Percentiles rank a stretch among this genome's conserved stretches.
Evolutionary conservation across 192 early-diverging fungal species (phyloP).

Genomic region (Backusella luteola): DNA sequence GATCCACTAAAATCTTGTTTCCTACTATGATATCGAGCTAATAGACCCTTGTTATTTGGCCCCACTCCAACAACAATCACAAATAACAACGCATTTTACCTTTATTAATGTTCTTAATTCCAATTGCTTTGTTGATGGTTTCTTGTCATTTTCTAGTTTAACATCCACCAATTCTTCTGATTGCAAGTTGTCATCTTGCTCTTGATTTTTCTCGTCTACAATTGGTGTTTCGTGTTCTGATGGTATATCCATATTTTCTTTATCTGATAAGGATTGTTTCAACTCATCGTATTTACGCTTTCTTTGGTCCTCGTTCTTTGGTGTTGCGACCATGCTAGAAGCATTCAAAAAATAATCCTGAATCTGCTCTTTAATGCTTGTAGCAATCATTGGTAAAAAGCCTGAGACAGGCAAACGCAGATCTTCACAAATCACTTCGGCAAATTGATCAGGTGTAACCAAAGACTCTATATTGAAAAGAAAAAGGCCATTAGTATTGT

Average conservation of each 20-base stretch:
- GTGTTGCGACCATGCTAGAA: slow-evolving; percentile 18
- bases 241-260: not conserved
- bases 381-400: slow-evolving; percentile 63
- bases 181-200: not conserved
- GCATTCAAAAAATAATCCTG: slow-evolving; percentile 72
- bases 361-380: slow-evolving; percentile 83
- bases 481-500: not conserved
- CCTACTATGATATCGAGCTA: slow-evolving; percentile 88
- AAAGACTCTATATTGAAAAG: slow-evolving; percentile 49
- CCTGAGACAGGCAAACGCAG: slow-evolving; percentile 62
- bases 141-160: not conserved
- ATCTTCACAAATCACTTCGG: slow-evolving; percentile 81
- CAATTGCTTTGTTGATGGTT: not conserved
- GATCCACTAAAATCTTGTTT: slow-evolving; percentile 80
- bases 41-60: not conserved
- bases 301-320: not conserved
- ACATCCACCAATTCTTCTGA: not conserved
- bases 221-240: not conserved
- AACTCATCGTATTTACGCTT: not conserved
- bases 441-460: slow-evolving; percentile 76
- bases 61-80: not conserved
- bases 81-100: not conserved
- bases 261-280: not conserved
- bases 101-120: slow-evolving; percentile 14
- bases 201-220: not conserved